Conservation (phyloP, 768 basidiomycete genomes). For the Boletus speciosus region DNA sequence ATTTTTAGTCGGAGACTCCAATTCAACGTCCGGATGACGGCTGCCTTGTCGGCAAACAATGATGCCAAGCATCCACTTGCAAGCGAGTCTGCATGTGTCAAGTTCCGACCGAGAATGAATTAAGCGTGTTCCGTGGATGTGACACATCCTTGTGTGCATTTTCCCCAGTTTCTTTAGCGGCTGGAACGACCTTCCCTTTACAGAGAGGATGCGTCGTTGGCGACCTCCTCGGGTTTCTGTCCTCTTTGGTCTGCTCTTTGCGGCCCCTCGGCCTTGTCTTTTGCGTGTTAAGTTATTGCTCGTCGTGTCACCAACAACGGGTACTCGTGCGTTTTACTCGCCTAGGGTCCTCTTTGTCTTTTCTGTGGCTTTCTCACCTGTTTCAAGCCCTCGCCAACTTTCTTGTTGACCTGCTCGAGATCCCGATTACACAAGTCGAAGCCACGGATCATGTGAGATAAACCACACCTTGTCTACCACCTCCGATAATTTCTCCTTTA, state of each 20-base stretch:
- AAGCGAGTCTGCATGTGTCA: neutral
- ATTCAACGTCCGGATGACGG: no score
- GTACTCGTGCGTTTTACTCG: conserved; percentile 1
- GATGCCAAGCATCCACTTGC: neutral
- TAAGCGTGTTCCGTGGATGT: neutral
- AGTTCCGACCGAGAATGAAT: neutral
- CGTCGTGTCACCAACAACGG: neutral
- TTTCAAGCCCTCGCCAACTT: conserved; percentile 37
- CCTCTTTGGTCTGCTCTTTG: conserved; percentile 1
- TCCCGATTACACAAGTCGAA: neutral
- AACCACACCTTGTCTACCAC: conserved; percentile 35
- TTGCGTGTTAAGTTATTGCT: neutral
- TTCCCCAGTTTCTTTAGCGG: conserved; percentile 16
- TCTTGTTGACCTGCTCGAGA: conserved; percentile 37
- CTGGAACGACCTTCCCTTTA: conserved; percentile 8
- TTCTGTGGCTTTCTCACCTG: conserved; percentile 38
- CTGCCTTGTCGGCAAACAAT: neutral
- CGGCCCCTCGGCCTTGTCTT: neutral
- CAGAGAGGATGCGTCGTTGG: neutral
- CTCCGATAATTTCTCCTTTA: conserved; percentile 39
- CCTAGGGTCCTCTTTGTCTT: conserved; percentile 37
- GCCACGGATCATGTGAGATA: neutral
- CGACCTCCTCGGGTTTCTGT: conserved; percentile 14
- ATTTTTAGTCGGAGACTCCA: no score
- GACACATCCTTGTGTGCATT: conserved; percentile 13